phyloP scores from a whole-genome alignment of 2,329 filamentous ascomycete genomes.

The Alternaria sp. region DNA sequence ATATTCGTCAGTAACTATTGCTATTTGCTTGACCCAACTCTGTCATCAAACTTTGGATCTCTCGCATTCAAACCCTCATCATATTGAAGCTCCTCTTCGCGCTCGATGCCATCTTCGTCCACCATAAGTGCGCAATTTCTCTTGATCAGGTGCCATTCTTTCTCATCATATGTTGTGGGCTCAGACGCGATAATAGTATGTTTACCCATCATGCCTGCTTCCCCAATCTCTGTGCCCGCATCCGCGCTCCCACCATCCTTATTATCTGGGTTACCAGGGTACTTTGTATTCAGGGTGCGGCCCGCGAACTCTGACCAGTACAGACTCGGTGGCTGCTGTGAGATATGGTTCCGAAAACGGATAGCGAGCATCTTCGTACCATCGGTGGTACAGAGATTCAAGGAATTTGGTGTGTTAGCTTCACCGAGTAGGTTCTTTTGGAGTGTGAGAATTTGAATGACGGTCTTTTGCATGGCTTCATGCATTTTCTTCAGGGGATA shows the following conservation, averaged over 20 bases:
- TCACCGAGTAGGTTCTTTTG: conserved; percentile 55
- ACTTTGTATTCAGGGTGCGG: conserved; percentile 63
- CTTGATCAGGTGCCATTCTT: conserved; percentile 62
- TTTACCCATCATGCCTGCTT: conserved; percentile 56
- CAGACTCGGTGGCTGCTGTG: conserved; percentile 61
- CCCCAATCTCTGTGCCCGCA: conserved; percentile 45
- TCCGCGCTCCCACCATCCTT: conserved; percentile 46
- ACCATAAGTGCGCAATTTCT: conserved; percentile 59
- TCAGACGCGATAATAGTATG: conserved; percentile 65
- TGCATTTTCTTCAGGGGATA: conserved; percentile 57
- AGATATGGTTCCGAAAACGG: conserved; percentile 62
- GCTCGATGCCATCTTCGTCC: conserved; percentile 52
- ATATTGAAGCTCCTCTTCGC: conserved; percentile 50
- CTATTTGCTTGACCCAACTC: background rate
- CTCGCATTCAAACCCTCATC: conserved; percentile 51
- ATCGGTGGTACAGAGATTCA: conserved; percentile 64
- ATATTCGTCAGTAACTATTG: background rate
- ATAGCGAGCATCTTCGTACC: conserved; percentile 60
- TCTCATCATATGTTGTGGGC: conserved; percentile 62
- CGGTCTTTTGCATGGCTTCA: conserved; percentile 56
- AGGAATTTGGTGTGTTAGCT: conserved; percentile 56
- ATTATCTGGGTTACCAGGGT: conserved; percentile 59
- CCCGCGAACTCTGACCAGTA: conserved; percentile 63
- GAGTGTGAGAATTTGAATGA: conserved; percentile 58
- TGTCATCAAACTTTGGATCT: conserved; percentile 46